A percentile compares a stretch with the other conserved stretches of the same genome.
These are phyloP conservation scores for Capronia americana DNA, from an alignment of 2,329 filamentous ascomycete genomes.

Conservation along the genomic window DNA sequence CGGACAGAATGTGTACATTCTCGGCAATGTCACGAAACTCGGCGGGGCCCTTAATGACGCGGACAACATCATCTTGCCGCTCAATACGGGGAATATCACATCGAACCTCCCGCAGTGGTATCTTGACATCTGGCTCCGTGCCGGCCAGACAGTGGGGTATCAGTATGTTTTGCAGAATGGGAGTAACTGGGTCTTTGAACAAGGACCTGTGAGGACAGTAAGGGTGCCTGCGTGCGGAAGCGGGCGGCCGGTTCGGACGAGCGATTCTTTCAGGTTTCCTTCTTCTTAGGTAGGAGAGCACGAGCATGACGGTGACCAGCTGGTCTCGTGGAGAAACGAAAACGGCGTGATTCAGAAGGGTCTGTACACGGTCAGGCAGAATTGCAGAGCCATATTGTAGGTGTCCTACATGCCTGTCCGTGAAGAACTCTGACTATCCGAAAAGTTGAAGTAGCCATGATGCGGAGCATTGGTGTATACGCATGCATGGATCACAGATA, in stretches of 20 bases:
- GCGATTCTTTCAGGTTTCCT: constrained; percentile 23
- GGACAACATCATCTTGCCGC: constrained; percentile 23
- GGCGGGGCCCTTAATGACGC: constrained; percentile 47
- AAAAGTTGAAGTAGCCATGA: neutral
- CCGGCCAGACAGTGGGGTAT: constrained; percentile 66
- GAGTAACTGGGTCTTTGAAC: constrained; percentile 50
- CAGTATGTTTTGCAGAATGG: constrained; percentile 70
- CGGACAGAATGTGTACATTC: constrained; percentile 69
- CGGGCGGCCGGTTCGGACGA: constrained; percentile 13
- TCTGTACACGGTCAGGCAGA: neutral
- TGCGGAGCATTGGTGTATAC: neutral
- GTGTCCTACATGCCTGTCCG: neutral
- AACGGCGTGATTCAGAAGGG: too few species aligned
- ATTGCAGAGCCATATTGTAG: neutral
- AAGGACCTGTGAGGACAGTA: constrained; percentile 13
- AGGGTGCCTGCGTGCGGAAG: constrained; percentile 24
- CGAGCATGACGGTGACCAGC: neutral
- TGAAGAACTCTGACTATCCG: neutral
- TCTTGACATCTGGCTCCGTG: constrained; percentile 60
- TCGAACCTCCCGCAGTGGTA: constrained; percentile 56
- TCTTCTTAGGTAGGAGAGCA: constrained; percentile 15
- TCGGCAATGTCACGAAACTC: constrained; percentile 64
- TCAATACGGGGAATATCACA: constrained; percentile 32
- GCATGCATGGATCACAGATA: neutral
- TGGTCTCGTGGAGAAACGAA: neutral